phyloP scores from a whole-genome alignment of 225 moss, liverwort and hornwort genomes.

The Pseudoscleropodium purum region DNA sequence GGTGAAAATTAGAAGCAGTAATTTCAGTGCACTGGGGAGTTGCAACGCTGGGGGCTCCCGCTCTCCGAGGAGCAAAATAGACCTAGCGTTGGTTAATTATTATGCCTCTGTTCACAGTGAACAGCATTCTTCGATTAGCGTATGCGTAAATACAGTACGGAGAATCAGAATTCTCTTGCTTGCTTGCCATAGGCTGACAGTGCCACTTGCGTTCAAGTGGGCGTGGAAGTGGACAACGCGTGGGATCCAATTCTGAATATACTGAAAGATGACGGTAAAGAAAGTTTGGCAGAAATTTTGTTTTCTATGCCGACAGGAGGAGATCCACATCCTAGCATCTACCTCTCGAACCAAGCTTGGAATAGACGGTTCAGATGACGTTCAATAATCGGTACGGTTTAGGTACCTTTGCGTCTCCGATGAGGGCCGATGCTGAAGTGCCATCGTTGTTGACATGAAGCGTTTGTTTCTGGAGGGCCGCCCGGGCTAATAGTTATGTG shows the following conservation, averaged over 20 bases:
- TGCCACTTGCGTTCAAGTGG: no score
- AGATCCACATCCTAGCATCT: not conserved
- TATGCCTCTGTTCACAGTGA: no score
- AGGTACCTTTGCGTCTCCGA: not conserved
- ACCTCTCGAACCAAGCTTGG: not conserved
- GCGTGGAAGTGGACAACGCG: not conserved
- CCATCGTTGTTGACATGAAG: not conserved
- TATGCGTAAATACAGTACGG: no score
- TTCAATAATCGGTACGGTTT: not conserved
- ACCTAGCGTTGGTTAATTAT: no score
- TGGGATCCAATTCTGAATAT: not conserved
- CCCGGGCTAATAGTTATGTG: not conserved
- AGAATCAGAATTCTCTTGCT: no score
- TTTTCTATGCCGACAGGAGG: not conserved
- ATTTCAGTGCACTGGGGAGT: not conserved
- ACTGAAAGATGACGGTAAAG: not conserved
- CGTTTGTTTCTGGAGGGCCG: not conserved
- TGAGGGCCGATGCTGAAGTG: not conserved
- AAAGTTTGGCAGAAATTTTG: not conserved
- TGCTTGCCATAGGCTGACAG: not conserved
- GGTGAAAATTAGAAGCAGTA: not conserved
- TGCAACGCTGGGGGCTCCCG: not conserved
- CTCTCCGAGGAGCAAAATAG: not conserved
- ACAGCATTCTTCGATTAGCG: no score
- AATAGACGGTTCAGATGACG: not conserved